Percentiles rank a stretch among this genome's conserved stretches.
Evolutionary conservation across 2,329 filamentous ascomycete species (phyloP).

Genomic region (Penicillium italicum): DNA sequence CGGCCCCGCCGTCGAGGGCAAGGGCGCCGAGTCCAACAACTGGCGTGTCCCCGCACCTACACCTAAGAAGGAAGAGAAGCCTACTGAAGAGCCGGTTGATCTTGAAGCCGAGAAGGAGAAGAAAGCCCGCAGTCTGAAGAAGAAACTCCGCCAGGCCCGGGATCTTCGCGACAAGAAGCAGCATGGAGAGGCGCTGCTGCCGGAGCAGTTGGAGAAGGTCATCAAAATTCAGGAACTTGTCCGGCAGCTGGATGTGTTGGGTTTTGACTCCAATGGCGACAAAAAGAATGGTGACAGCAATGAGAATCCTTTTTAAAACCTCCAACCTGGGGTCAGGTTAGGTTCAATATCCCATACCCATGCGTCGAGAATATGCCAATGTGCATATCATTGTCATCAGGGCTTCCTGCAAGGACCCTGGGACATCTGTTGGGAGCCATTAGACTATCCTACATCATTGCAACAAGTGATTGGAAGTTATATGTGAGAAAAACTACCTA

Average conservation of each 20-base stretch:
- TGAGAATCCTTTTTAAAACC: constrained; percentile 10
- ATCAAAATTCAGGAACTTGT: constrained; percentile 95
- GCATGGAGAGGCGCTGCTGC: constrained; percentile 74
- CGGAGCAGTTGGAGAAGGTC: constrained; percentile 95
- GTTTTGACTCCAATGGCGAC: constrained; percentile 77
- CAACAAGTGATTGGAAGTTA: background rate
- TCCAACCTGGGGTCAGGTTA: background rate
- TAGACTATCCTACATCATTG: background rate
- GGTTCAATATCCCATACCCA: background rate
- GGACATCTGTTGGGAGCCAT: background rate
- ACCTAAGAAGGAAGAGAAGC: constrained; percentile 26
- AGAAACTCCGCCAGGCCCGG: constrained; percentile 90
- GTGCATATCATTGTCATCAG: background rate
- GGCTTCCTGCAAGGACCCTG: background rate
- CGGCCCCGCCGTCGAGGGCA: constrained; percentile 20
- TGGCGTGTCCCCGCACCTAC: constrained; percentile 28
- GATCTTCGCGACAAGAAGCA: constrained; percentile 91
- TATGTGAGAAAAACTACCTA: background rate
- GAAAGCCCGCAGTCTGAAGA: constrained; percentile 84
- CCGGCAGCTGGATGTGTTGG: constrained; percentile 77
- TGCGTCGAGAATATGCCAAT: background rate
- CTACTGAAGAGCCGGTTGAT: constrained; percentile 50
- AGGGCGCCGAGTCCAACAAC: constrained; percentile 30
- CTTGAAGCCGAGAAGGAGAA: constrained; percentile 80
- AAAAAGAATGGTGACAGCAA: constrained; percentile 41